Percentiles rank a stretch among this genome's conserved stretches.
Conservation (phyloP, 805 yeast species). For the Yueomyces sp. region DNA sequence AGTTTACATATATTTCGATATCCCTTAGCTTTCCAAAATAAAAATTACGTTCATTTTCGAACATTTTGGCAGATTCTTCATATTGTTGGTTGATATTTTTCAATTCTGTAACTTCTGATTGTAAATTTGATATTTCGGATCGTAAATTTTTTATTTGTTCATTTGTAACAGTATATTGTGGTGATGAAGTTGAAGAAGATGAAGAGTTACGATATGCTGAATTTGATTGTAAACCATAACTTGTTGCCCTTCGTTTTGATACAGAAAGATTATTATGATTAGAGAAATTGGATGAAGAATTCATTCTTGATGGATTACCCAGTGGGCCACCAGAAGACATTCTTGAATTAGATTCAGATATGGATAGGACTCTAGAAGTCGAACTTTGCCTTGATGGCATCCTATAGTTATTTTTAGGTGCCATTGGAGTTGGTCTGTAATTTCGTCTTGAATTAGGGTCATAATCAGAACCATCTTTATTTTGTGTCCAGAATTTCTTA, state of each 20-base stretch:
- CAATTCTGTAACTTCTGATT: slow-evolving; percentile 23
- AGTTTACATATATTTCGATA: slow-evolving; percentile 68
- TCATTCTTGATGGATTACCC: slow-evolving; percentile 4
- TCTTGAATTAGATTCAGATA: background rate
- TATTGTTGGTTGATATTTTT: slow-evolving; percentile 41
- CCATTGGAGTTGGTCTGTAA: slow-evolving; percentile 12
- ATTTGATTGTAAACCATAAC: background rate
- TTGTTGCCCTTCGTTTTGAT: slow-evolving; percentile 12
- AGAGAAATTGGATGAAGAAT: background rate
- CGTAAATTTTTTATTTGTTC: slow-evolving; percentile 22
- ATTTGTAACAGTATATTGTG: slow-evolving; percentile 11
- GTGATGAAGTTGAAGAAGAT: too few relatives aligned
- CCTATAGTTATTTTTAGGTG: background rate
- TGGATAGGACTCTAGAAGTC: background rate
- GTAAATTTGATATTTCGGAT: slow-evolving; percentile 36
- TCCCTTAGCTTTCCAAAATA: slow-evolving; percentile 83
- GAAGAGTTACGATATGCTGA: background rate
- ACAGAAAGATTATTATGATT: slow-evolving; percentile 9
- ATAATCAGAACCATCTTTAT: slow-evolving; percentile 53
- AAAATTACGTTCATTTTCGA: slow-evolving; percentile 77
- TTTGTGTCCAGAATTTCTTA: slow-evolving; percentile 67
- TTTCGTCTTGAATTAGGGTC: slow-evolving; percentile 54
- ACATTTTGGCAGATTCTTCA: slow-evolving; percentile 44
- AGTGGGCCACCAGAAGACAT: slow-evolving; percentile 3
- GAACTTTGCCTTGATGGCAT: background rate